Evolutionary conservation across 768 basidiomycete species (phyloP), one percentile per base, ranked within the genome.

Genomic region (Lentinula raphanica): DNA sequence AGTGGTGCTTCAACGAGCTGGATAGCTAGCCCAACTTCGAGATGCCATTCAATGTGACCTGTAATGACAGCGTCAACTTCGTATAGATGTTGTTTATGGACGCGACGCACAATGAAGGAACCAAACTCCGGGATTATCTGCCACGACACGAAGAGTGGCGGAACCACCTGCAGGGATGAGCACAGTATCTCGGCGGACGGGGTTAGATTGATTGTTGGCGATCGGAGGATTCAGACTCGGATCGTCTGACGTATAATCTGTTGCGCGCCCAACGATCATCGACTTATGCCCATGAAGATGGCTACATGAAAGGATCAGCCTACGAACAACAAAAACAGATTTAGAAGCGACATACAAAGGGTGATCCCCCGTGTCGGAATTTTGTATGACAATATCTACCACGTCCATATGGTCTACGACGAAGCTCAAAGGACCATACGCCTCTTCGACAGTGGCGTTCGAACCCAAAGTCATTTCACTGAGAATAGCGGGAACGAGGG

Each of bases 101-200:
- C 11, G 38, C 21, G 31, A 75, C 86, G 56, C 66, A 87, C 86
- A 93, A 69, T 92, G 90, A 68, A 93, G 81, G 62, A 93, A 70
- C 90, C 92, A 95, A 7, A 81, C 86, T 11, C 96, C 96, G 1
- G 96, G 96, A 72, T 98, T 98, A 69, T 98, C 91, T 1, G 92
- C 92, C 48, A 87, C 74, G 64, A 94, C 71, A 21, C 93, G 84
- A 45, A 99, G 72, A 0, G 89, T 90, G 11, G 81, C 88, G 3
- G 85, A 85, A 19, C 80, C 71, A 59, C 78, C 78, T 3, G 84
- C 78, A 3, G 90, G 88, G 51, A 97, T 83, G 58, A 85, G 81
- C 15, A 96, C 75, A 0, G 93, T 95, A 70, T 99, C 96, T 39
- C 96, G 82, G n/a, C 93, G 85, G 66, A 95, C 84, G 2, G 95